Evolutionary conservation across 768 basidiomycete species (phyloP), one percentile per base, ranked within the genome.

Genomic region (Auricularia sp.): DNA sequence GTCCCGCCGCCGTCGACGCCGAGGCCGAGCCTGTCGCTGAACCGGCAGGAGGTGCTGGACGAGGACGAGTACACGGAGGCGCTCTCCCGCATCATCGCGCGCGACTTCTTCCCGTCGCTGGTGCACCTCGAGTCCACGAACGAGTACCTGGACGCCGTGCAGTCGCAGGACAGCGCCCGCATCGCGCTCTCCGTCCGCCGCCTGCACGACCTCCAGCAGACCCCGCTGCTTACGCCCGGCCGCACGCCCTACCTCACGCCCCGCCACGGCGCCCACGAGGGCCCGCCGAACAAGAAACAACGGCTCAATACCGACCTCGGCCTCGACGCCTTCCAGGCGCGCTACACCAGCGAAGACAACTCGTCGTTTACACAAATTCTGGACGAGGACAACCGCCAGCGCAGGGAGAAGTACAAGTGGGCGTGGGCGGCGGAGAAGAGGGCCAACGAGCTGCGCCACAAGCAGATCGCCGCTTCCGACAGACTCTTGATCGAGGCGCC

Each of bases 41-140:
- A 88, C 71, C 77, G 80, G 14, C 91, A 93, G 70, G 71, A 80
- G 12, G 80, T 92, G 14, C 82, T 91, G 14, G 90, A 92, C 61
- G 97, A 99, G 79, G 97, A 98, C 67, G 93, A 94, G 72, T 98
- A 98, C 74, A 94, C 93, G 1, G 86, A 84, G 58, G 90, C 90
- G 1, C 81, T 99, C 23, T 92, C 91, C 11, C 83, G 86, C 59
- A 98, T 98, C 70, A 98, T 98, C 70, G 90, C 91, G 44, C 87
- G 97, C 61, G 96, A 98, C 77, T 99, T 99, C 82, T 99, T 98
- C 71, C 97, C 97, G 0, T 92, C 92, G 12, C 83, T 98, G 10
- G 85, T 88, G 18, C 91, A 92, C 69, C 82, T 96, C 34, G 91
- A 95, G 69, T 90, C 92, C 21, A 90, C 91, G 36, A 93, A 95